Evolutionary conservation across 306 rosid genomes (phyloP), one percentile per base, ranked within the genome.

Genomic region (Macrotyloma uniflorum): DNA sequence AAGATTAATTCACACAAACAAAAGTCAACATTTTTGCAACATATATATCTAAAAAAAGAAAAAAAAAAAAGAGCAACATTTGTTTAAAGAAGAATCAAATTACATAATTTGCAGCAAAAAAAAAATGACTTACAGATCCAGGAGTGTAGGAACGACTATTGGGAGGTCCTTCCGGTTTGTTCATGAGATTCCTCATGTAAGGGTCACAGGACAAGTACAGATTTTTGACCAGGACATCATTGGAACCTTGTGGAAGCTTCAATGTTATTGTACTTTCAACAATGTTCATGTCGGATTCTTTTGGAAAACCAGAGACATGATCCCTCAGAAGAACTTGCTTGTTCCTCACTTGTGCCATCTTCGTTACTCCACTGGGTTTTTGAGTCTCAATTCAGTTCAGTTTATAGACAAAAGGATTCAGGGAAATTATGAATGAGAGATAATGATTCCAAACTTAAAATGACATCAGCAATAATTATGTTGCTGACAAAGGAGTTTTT

Each of bases 161-260:
- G 9, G 54, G 46, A 28, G 58, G 32, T 8, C 58, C 66, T 47
- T 49, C 18, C 0, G 65, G 73, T 18, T 74, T 80, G 53, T 54
- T 74, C 84, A 80, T 80, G 13, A 80, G 82, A 45, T 62, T 62
- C 36, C 78, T 45, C 82, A 82, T 76, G 67, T 26, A 82, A 1
- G 85, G 85, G 26, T 82, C 85, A 40, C 81, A 82, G 5, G 85
- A 82, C 74, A 76, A 59, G 74, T 76, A 82, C 0, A 81, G 71
- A 68, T 75, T 81, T 13, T 75, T 81, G 8, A 81, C 77, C 12
- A 81, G 49, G 0, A 81, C 72, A 20, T 47, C 67, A 35, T 36
- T 49, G 67, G 85, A 81, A 67, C 50, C 85, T 75, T 75, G 13
- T 8, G 80, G 77, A 75, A 81, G 57, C 13, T 81, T 75, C 14